Conservation (phyloP, 148 eudicot genomes). For the Fallopia convolvulus region DNA sequence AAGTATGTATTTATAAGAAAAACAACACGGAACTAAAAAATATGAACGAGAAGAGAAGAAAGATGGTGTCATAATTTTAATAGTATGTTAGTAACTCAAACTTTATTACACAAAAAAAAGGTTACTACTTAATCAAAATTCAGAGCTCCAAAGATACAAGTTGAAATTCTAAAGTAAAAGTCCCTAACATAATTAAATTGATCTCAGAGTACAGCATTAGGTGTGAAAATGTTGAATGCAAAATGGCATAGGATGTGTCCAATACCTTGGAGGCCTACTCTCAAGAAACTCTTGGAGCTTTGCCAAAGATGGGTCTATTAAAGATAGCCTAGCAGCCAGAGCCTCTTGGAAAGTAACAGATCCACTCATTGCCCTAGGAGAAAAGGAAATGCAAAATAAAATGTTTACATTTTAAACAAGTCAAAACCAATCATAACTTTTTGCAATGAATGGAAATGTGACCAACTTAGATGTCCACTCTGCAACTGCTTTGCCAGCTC, state of each 20-base stretch:
- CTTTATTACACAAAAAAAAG: background rate
- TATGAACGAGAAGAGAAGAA: background rate
- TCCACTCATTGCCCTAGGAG: slow-evolving; percentile 83
- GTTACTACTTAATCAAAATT: background rate
- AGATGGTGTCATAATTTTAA: background rate
- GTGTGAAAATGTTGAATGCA: background rate
- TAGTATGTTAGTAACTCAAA: background rate
- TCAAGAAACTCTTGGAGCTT: slow-evolving; percentile 64
- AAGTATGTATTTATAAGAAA: background rate
- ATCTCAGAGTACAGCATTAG: background rate
- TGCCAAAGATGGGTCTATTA: slow-evolving; percentile 64
- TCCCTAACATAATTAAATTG: background rate
- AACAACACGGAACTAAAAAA: background rate
- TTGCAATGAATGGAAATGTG: slow-evolving; percentile 12
- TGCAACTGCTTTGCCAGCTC: slow-evolving; percentile 95
- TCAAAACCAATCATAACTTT: background rate
- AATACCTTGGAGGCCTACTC: slow-evolving; percentile 70
- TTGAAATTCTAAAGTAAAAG: background rate
- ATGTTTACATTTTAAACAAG: background rate
- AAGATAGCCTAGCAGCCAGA: slow-evolving; percentile 58
- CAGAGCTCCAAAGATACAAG: background rate
- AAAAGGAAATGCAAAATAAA: background rate
- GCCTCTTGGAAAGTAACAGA: slow-evolving; percentile 81
- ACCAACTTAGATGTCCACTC: slow-evolving; percentile 88
- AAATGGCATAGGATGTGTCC: background rate